Base-by-base conservation (phyloP, 257 asterid genomes). In the Nicotiana knightiana region DNA sequence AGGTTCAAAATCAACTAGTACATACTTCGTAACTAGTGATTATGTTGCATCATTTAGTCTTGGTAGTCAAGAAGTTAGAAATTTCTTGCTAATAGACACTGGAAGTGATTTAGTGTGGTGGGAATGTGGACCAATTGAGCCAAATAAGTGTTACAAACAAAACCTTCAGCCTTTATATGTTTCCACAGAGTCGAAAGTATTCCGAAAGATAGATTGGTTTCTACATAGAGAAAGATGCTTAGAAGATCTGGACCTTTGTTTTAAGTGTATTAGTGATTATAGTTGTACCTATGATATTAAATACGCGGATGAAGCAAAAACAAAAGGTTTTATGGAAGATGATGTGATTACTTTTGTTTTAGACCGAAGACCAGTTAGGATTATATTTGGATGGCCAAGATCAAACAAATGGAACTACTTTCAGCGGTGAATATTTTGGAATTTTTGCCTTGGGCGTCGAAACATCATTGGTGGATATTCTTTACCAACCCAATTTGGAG, bases 71-170 rank as follows among this genome's bases (percentile, higher is more conserved):
- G 6, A 5, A 43, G 3, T 70, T 3, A 39, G 6, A 8, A 70
- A 0, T 43, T 21, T 10, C 7, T 21, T 70, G 12, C 35, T 4
- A 70, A 21, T 70, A n/a, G 77, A 70, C 2, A 70, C 77, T 0
- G 77, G 58, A 2, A 70, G 77, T n/a, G 77, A 70, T 70, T 21
- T 70, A 70, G 1, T 70, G 0, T 70, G 77, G 77, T 70, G 77
- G 77, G 58, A 70, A 70, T 70, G 77, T 43, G 77, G 77, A 70
- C 77, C 77, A 43, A 43, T 58, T 70, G n/a, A 11, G 12, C 11
- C n/a, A 70, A 21, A 70, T 70, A 70, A 39, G 58, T 70, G 58
- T 18, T 70, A 70, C 33, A 43, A 70, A 4, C 79, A 71, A 43
- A 28, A 39, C 6, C 7, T 10, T 11, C 4, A 13, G 13, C 79